Conservation (phyloP, 2,329 filamentous ascomycete genomes). For the Microdochium trichocladiopsis region DNA sequence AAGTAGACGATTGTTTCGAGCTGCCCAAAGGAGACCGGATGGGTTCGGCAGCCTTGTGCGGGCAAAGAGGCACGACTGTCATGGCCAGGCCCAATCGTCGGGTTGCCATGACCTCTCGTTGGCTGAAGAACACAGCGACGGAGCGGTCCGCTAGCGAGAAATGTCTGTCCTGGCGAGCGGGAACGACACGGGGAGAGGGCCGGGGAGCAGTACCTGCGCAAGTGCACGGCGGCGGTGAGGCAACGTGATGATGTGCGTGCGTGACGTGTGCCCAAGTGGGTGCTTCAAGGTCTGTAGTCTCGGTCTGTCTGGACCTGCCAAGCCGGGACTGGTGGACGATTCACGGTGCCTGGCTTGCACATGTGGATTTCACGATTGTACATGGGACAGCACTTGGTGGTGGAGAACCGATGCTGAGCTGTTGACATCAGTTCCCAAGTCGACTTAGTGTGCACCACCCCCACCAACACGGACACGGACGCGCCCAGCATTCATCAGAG, state of each 20-base stretch:
- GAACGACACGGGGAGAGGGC: not conserved
- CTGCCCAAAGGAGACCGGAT: too few relatives aligned
- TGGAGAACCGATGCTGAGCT: not conserved
- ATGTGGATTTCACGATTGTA: too few relatives aligned
- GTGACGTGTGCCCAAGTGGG: not conserved
- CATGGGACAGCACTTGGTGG: not conserved
- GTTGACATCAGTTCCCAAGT: not conserved
- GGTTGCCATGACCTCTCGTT: too few relatives aligned
- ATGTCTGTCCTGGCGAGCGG: not conserved
- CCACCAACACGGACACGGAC: not conserved
- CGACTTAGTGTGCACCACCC: not conserved
- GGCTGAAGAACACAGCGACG: too few relatives aligned
- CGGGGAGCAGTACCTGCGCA: not conserved
- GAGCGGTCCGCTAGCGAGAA: too few relatives aligned
- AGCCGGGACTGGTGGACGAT: not conserved
- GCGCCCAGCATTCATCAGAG: not conserved
- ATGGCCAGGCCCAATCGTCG: too few relatives aligned
- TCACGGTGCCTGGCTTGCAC: not conserved
- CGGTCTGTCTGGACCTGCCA: not conserved
- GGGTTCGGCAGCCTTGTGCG: too few relatives aligned
- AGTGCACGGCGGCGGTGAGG: not conserved
- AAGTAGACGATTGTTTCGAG: too few relatives aligned
- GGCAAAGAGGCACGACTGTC: too few relatives aligned
- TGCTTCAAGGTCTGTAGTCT: not conserved
- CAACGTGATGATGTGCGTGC: not conserved